These are phyloP conservation scores for Hsuehochloa calcarea DNA, from an alignment of 176 grass and related monocot genomes.

Conservation along the genomic window DNA sequence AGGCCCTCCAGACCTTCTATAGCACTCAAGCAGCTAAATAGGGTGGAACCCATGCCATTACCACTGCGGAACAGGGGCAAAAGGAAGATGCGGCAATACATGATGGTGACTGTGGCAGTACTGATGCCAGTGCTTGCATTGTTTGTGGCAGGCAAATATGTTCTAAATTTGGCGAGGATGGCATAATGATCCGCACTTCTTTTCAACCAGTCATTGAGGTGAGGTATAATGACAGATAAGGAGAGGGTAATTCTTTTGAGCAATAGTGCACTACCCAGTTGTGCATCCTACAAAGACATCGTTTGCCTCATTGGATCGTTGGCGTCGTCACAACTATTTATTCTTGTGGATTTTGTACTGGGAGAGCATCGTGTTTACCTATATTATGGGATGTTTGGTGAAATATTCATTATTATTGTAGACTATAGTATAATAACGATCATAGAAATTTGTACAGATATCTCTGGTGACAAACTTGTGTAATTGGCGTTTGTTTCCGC, in stretches of 20 bases:
- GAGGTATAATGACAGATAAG: background rate
- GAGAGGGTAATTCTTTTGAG: background rate
- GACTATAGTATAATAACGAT: background rate
- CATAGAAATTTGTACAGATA: background rate
- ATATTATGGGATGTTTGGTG: background rate
- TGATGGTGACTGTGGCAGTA: constrained; percentile 42
- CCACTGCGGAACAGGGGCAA: constrained; percentile 63
- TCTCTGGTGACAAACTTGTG: background rate
- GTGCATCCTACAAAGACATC: background rate
- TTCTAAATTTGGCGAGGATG: background rate
- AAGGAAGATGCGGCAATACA: constrained; percentile 61
- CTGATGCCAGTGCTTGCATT: constrained; percentile 44
- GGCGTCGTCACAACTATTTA: background rate
- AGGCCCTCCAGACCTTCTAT: constrained; percentile 31
- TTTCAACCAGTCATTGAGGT: background rate
- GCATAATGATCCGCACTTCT: background rate
- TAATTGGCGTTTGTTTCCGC: background rate
- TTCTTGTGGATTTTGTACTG: background rate
- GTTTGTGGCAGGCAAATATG: constrained; percentile 45
- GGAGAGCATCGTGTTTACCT: background rate
- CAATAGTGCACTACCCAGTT: background rate
- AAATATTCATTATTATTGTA: background rate
- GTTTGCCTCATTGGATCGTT: background rate
- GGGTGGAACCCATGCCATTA: constrained; percentile 54
- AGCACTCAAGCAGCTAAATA: constrained; percentile 58